These are phyloP conservation scores for Pseudozyma flocculosa DNA, from an alignment of 1,284 basidiomycete genomes.

Conservation along the genomic window DNA sequence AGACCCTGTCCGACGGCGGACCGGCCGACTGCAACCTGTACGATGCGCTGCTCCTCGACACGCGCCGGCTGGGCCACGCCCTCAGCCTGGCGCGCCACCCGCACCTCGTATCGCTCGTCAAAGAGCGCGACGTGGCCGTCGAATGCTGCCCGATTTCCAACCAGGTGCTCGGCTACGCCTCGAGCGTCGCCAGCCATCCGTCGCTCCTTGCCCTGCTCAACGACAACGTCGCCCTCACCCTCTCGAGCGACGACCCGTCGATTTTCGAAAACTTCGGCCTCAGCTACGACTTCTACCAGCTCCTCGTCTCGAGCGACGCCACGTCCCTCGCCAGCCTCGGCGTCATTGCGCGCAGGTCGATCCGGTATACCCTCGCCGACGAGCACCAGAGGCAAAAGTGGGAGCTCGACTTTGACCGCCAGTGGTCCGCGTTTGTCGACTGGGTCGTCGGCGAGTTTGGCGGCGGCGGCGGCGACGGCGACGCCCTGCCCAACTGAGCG, in stretches of 20 bases:
- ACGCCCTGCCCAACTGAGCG: too few species aligned
- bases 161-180: constrained; percentile 36
- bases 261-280: constrained; percentile 74
- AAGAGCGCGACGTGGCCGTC: constrained; percentile 67
- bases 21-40: constrained; percentile 72
- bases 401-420: constrained; percentile 25
- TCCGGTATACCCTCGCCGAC: constrained; percentile 22
- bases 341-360: constrained; percentile 22
- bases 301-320: constrained; percentile 15
- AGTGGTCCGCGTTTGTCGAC: constrained; percentile 25
- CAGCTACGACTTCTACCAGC: constrained; percentile 42
- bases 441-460: constrained; percentile 17
- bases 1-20: constrained; percentile 71
- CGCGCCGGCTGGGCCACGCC: constrained; percentile 76
- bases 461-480: too few species aligned
- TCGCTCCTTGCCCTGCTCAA: constrained; percentile 64
- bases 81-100: constrained; percentile 75
- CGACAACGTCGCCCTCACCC: constrained; percentile 69
- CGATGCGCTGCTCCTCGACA: constrained; percentile 73
- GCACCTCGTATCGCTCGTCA: constrained; percentile 68
- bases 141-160: constrained; percentile 63
- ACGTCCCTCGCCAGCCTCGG: constrained; percentile 25
- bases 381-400: constrained; percentile 12
- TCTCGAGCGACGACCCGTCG: constrained; percentile 73
- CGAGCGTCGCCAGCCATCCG: constrained; percentile 24